Evolutionary conservation across 73 alveolate genomes (phyloP).

Genomic region (Breviolum minutum): DNA sequence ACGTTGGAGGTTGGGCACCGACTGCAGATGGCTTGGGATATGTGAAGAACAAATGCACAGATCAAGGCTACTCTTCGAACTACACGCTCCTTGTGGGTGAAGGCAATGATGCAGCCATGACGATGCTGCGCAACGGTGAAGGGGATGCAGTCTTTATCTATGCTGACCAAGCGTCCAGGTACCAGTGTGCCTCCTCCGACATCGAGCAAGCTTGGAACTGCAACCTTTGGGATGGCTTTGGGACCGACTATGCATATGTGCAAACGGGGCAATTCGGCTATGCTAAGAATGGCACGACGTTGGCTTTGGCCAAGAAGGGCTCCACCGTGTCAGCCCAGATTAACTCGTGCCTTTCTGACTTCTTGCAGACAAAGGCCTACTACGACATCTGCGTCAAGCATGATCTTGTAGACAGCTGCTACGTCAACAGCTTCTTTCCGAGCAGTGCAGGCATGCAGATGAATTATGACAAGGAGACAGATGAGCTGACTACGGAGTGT

Average conservation of each 20-base stretch:
- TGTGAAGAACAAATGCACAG: not conserved
- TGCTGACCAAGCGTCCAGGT: not conserved
- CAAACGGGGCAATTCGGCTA: slow-evolving; percentile 29
- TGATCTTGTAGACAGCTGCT: not conserved
- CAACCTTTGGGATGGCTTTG: slow-evolving; percentile 33
- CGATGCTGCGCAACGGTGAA: slow-evolving; percentile 12
- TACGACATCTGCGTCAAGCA: slow-evolving; percentile 15
- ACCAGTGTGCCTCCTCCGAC: not conserved
- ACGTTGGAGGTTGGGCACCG: slow-evolving; percentile 47
- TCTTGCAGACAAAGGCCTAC: slow-evolving; percentile 27
- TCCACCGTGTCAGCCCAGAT: not conserved
- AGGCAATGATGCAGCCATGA: slow-evolving; percentile 10
- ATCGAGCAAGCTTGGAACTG: not conserved
- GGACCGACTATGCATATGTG: slow-evolving; percentile 17
- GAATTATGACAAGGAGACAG: not conserved
- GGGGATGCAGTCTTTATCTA: slow-evolving; percentile 12
- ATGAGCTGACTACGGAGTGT: not conserved
- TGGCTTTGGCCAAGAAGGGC: slow-evolving; percentile 35
- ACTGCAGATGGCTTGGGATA: slow-evolving; percentile 31
- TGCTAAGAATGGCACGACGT: slow-evolving; percentile 4
- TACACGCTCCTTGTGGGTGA: not conserved
- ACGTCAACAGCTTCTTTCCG: slow-evolving; percentile 15
- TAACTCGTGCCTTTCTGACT: not conserved
- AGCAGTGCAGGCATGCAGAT: not conserved
- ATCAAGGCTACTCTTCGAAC: not conserved